Evolutionary conservation across 768 basidiomycete species (phyloP).

Genomic region (Pulveroboletus sp.): DNA sequence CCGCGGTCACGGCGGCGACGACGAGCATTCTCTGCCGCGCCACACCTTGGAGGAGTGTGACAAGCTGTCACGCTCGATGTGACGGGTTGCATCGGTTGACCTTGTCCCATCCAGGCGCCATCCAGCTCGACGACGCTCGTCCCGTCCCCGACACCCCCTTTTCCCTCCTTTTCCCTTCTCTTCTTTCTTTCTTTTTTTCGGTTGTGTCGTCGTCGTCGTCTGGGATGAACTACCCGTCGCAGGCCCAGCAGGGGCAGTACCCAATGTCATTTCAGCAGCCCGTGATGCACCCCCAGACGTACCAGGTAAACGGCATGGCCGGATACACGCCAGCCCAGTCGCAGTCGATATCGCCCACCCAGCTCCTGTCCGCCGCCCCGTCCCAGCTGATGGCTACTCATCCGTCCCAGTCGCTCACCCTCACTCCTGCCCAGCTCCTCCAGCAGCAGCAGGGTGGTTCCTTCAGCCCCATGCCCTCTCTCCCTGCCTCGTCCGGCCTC

Average conservation of each 20-base stretch:
- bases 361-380: neutral
- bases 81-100: conserved; percentile 14
- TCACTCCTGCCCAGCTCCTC: conserved; percentile 36
- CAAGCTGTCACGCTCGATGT: conserved; percentile 24
- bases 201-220: neutral
- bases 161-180: neutral
- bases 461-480: conserved; percentile 9
- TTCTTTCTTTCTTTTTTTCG: neutral
- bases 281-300: conserved; percentile 12
- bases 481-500: conserved; percentile 6
- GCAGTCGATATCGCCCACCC: conserved; percentile 23
- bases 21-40: neutral
- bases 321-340: neutral
- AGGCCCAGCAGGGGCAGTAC: conserved; percentile 23
- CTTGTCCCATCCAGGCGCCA: conserved; percentile 7
- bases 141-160: neutral
- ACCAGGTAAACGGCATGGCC: conserved; percentile 13
- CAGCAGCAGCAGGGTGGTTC: conserved; percentile 30
- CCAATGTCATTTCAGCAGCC: conserved; percentile 23
- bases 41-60: conserved; percentile 21
- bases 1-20: neutral
- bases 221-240: conserved; percentile 24
- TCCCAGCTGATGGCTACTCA: conserved; percentile 23
- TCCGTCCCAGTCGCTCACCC: conserved; percentile 16
- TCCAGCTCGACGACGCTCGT: neutral